phyloP scores from a whole-genome alignment of 2,329 filamentous ascomycete genomes.

The Diplodia sapinea region DNA sequence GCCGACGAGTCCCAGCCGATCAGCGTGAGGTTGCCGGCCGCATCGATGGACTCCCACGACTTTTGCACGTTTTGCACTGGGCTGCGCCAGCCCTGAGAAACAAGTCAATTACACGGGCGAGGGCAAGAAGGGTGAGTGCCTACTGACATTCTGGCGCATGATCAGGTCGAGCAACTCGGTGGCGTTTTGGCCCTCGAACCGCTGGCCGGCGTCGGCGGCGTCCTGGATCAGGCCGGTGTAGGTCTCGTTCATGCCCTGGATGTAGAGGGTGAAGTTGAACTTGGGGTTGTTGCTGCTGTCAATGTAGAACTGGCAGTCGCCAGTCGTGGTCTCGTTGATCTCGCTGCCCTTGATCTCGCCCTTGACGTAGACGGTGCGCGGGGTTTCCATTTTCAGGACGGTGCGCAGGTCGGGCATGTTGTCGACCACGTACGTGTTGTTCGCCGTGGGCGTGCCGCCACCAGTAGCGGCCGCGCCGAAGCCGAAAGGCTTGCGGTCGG shows the following conservation, averaged over 20 bases:
- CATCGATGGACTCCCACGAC: constrained; percentile 21
- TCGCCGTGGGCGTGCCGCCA: constrained; percentile 13
- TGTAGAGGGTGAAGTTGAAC: constrained; percentile 21
- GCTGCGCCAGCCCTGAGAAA: constrained; percentile 15
- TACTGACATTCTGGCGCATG: constrained; percentile 13
- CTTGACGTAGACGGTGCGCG: constrained; percentile 26
- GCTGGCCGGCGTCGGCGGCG: constrained; percentile 1
- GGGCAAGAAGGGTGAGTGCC: too few relatives aligned
- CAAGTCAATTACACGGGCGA: neutral
- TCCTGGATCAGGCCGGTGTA: constrained; percentile 1
- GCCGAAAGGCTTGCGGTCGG: constrained; percentile 18
- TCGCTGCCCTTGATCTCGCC: constrained; percentile 25
- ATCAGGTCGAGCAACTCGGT: constrained; percentile 19
- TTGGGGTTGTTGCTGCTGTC: constrained; percentile 19
- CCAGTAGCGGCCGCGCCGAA: constrained; percentile 23
- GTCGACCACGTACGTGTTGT: constrained; percentile 25
- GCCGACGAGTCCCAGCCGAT: constrained; percentile 16
- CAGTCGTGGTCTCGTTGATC: constrained; percentile 11
- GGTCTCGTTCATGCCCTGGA: constrained; percentile 13
- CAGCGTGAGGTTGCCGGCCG: constrained; percentile 19
- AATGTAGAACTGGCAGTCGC: constrained; percentile 21
- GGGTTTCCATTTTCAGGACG: constrained; percentile 21
- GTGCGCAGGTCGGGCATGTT: constrained; percentile 27
- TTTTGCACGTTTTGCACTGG: constrained; percentile 23
- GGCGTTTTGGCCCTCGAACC: constrained; percentile 16